Evolutionary conservation across 2,329 filamentous ascomycete species (phyloP), one percentile per base, ranked within the genome.

Genomic region (Diaporthe vexans): DNA sequence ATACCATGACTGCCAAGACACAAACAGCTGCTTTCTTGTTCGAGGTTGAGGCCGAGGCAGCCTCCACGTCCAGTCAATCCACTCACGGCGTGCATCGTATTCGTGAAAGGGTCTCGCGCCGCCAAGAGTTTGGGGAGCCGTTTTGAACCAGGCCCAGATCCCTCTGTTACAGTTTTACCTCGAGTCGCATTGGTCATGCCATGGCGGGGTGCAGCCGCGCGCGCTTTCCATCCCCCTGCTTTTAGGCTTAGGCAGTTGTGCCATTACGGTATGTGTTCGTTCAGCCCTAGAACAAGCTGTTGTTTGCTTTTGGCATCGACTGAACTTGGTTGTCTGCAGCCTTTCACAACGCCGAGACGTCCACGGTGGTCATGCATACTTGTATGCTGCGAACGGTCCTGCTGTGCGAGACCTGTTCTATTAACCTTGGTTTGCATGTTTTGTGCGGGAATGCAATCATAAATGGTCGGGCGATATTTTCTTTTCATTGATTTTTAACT

Each of bases 41-140:
- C 54, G 54, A 57, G 19, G 29, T 35, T 59, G 21, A 7, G 11
- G 33, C 56, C 37, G 57, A 35, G 54, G 54, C 54, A 43, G 13
- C 40, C 17, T 35, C 54, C 17, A 17, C 3, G 40, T 43, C 54
- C 54, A 57, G 3, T 11, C 17, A 35, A 29, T 21, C 54, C 29
- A 26, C 3, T 21, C 26, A n/a, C 5, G 29, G 4, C 24, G 29
- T 35, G 54, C 54, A 13, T 40, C 33, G 21, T 40, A 40, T 40
- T 59, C 57, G 57, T 35, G 24, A 24, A 7, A 13, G 15, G 11
- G 33, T 4, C 15, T 5, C n/a, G 6, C 35, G 24, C 35, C 2
- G 33, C 57, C 57, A 59, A 59, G 57, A 59, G 57, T 59, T 40
- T 40, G n/a, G 35, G 35, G n/a, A 33, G 29, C 24, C 35, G 35